A percentile compares a stretch with the other conserved stretches of the same genome.
Evolutionary conservation across 2,329 filamentous ascomycete genomes (phyloP).

Genomic region (Fusarium sp.): DNA sequence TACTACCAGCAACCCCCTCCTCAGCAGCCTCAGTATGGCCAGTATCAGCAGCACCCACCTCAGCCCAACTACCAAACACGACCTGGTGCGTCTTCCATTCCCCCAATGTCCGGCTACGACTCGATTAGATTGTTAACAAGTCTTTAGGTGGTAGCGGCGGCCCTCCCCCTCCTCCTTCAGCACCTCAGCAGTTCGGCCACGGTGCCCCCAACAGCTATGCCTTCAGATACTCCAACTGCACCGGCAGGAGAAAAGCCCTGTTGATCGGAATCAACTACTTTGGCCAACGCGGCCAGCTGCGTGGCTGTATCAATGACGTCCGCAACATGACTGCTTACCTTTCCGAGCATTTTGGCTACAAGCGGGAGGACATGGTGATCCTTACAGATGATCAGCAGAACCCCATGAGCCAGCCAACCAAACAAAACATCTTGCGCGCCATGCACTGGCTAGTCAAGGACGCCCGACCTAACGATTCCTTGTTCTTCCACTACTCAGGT

Average conservation of each 20-base stretch:
- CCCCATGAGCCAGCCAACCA: conserved; percentile 95
- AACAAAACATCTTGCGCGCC: conserved; percentile 91
- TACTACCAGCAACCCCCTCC: conserved; percentile 52
- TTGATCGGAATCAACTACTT: conserved; percentile 98
- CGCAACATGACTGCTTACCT: conserved; percentile 96
- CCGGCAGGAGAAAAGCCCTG: conserved; percentile 87
- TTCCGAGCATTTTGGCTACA: conserved; percentile 90
- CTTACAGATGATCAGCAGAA: conserved; percentile 97
- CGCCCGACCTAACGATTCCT: conserved; percentile 88
- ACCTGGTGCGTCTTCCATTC: conserved; percentile 55
- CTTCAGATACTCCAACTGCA: conserved; percentile 94
- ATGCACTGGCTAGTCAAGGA: conserved; percentile 99
- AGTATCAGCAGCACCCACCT: conserved; percentile 45
- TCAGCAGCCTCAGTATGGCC: conserved; percentile 49
- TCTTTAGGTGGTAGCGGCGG: conserved; percentile 52
- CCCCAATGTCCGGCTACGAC: neutral
- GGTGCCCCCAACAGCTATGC: conserved; percentile 84
- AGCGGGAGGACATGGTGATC: conserved; percentile 95
- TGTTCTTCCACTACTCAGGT: conserved; percentile 99
- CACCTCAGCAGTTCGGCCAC: conserved; percentile 79
- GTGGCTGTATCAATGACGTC: conserved; percentile 97
- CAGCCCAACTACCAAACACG: conserved; percentile 61
- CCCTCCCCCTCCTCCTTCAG: conserved; percentile 74
- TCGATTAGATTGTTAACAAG: conserved; percentile 29
- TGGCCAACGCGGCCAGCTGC: conserved; percentile 86